phyloP scores from a whole-genome alignment of 345 rosid genomes.

The Psidium guajava region DNA sequence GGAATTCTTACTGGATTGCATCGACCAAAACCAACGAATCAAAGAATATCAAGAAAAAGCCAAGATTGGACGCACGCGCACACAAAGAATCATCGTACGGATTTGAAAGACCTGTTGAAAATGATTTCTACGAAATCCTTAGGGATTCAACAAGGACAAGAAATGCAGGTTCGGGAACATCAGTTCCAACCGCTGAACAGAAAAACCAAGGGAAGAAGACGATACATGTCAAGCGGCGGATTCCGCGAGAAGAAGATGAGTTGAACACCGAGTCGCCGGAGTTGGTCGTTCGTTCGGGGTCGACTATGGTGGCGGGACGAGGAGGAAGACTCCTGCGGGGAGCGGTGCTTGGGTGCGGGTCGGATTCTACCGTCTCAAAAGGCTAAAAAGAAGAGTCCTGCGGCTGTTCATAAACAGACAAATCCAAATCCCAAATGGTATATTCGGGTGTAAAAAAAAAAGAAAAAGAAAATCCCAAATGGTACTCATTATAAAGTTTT shows the following conservation, averaged over 20 bases:
- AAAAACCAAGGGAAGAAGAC: background rate
- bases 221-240: background rate
- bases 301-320: background rate
- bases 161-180: background rate
- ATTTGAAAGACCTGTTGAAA: background rate
- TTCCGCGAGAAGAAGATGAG: background rate
- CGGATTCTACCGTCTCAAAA: background rate
- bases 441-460: too few species aligned
- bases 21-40: background rate
- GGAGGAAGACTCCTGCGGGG: background rate
- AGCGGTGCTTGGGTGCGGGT: background rate
- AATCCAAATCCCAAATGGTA: accelerated
- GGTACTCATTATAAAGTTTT: background rate
- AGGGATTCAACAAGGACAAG: background rate
- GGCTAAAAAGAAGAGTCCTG: background rate
- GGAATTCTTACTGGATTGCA: background rate
- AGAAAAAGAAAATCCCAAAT: background rate
- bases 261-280: background rate
- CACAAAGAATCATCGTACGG: background rate
- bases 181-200: background rate
- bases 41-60: background rate
- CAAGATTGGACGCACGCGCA: background rate
- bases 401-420: background rate
- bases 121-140: background rate
- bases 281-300: background rate